Evolutionary conservation across 2,329 filamentous ascomycete species (phyloP), one percentile per base, ranked within the genome.

Genomic region (Tolypocladium amazonense): DNA sequence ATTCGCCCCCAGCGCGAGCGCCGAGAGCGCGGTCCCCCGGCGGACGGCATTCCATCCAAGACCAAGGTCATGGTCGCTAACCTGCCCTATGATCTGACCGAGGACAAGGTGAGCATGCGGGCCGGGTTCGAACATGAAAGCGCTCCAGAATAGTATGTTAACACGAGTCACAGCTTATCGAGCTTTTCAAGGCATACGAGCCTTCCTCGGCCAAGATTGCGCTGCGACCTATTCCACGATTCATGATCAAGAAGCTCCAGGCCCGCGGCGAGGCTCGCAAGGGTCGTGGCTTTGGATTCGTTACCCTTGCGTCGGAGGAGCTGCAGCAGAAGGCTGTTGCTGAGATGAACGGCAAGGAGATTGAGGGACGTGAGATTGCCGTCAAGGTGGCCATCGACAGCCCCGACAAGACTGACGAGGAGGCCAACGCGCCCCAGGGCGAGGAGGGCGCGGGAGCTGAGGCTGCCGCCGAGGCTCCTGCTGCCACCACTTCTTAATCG

Each of bases 1-100:
- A 72, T 76, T 69, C 82, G 81, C 63, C 75, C 78, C 69, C 77
- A 79, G 70, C 82, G 82, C 70, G 82, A 86, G 79, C 81, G 83
- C 70, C 82, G 85, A 68, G 83, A 97, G 85, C 92, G 94, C 76
- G 94, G 94, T 65, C 94, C 94, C 66, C 94, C 94, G 62, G 93
- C 96, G 77, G 93, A 99, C 75, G 94, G 94, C 68, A 90, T 99
- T 72, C 88, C 94, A 66, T 97, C 93, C 78, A 97, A 97, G 88
- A 97, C 90, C 78, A 99, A 99, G 89, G 91, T 99, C 79, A 99
- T 99, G 94, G 94, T 99, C 72, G 94, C 94, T 72, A 99, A 99
- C 83, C 86, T 99, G 64, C 94, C 94, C 58, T 99, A 99, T 74
- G 93, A 99, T 80, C 85, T 97, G 76, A 93, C 88, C 70, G 94